A percentile compares a stretch with the other conserved stretches of the same genome.
phyloP scores from a whole-genome alignment of 345 rosid species.

The Gynandropsis gynandra region DNA sequence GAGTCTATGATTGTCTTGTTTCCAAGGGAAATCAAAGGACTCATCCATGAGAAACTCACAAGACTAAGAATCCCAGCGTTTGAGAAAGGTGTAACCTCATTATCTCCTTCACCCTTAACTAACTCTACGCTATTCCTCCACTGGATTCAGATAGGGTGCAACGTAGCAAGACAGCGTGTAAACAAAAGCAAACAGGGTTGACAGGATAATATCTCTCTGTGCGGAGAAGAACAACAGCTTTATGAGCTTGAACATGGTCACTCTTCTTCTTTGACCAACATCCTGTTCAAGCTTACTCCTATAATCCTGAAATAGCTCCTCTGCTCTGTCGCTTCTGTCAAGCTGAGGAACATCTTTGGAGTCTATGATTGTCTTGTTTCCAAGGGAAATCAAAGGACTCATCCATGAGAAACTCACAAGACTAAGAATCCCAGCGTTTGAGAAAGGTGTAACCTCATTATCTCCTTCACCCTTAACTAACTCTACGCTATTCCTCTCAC shows the following conservation, averaged over 20 bases:
- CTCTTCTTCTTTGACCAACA: conserved; percentile 24
- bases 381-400: conserved; percentile 34
- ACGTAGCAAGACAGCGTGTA: conserved; percentile 35
- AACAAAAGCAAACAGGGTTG: conserved; percentile 28
- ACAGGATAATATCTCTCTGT: conserved; percentile 34
- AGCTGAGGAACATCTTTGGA: conserved; percentile 42
- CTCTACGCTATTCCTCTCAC: conserved; percentile 7
- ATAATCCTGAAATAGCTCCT: conserved; percentile 24
- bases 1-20: conserved; percentile 34
- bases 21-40: conserved; percentile 31
- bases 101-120: too few species aligned
- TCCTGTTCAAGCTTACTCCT: conserved; percentile 32
- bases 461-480: conserved; percentile 11
- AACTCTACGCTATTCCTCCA: too few species aligned
- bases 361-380: conserved; percentile 37
- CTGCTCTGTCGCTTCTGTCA: conserved; percentile 31
- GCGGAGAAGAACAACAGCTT: conserved; percentile 30
- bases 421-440: conserved; percentile 36
- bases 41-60: conserved; percentile 42
- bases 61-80: conserved; percentile 35
- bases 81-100: conserved; percentile 25
- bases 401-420: conserved; percentile 44
- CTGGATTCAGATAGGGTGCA: conserved; percentile 43
- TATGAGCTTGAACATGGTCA: conserved; percentile 32
- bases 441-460: conserved; percentile 27